Evolutionary conservation across 1,284 basidiomycete species (phyloP), one percentile per base, ranked within the genome.

Genomic region (Austroboletus niveus): DNA sequence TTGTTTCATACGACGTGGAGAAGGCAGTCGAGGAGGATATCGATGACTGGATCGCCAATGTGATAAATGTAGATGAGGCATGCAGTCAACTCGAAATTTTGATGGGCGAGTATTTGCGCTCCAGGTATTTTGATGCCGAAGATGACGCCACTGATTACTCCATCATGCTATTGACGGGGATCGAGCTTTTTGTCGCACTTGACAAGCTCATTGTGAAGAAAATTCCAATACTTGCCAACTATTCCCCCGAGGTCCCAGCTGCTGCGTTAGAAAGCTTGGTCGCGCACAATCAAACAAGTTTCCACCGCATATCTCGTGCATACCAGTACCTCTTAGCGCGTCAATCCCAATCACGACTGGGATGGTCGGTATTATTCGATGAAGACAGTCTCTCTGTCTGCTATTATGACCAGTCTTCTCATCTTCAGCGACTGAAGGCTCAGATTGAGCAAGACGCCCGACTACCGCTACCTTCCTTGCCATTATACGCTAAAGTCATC

Each of bases 1-100:
- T 67, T 22, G 58, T 62, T 8, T 57, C 71, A 22, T 24, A 40
- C 27, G 39, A 40, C 12, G 22, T 40, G 5, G 22, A 27, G 39
- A 9, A 24, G 27, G 22, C 39, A 11, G 11, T 40, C 14, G 39
- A 40, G 6, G 20, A 40, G 5, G 22, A 10, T 5, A 40, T 40
- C 5, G 39, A 40, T 27, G 39, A 24, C 9, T 40, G 39, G 39
- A 12, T 24, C 14, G 39, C 39, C 11, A 12, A 10, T 24, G 20
- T 40, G 10, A 27, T 10, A 8, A 8, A 40, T 40, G 5, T 40
- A 8, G 39, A 40, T 4, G 22, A 5, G 14, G 39, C 39, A 14
- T 40, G 39, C 39, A 24, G 10, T 20, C 22, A 40, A 22, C 17
- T 40, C 22, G 39, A 27, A 1, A 40, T 27, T 3, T 40, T 40